Conservation (phyloP, 345 rosid genomes). For the Physaria fendleri region DNA sequence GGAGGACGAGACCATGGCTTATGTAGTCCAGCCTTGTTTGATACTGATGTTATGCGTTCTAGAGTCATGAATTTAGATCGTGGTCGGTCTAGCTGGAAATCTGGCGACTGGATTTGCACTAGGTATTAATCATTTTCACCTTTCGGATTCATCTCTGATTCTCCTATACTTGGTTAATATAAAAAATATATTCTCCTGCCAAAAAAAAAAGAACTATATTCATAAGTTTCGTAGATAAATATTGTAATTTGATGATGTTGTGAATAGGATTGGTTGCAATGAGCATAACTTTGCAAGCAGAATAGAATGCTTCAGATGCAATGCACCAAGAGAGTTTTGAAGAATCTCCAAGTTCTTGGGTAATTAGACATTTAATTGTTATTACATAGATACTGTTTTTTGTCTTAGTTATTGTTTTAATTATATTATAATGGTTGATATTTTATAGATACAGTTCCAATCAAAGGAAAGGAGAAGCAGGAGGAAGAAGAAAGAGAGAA, state of each 20-base stretch:
- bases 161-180: neutral
- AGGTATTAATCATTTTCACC: conserved; percentile 46
- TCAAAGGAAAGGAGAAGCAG: conserved; percentile 22
- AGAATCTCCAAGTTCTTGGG: conserved; percentile 25
- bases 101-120: conserved; percentile 91
- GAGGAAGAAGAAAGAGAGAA: conserved; percentile 1
- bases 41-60: conserved; percentile 41
- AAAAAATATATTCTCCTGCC: no score
- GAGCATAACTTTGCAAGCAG: conserved; percentile 92
- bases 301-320: conserved; percentile 85
- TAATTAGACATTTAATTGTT: neutral
- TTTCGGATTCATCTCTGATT: no score
- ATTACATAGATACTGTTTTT: no score
- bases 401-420: neutral
- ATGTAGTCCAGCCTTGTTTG: conserved; percentile 23
- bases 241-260: neutral
- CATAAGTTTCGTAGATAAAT: no score
- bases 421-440: neutral
- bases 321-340: conserved; percentile 63
- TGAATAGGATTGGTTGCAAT: conserved; percentile 62
- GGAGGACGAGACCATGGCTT: conserved; percentile 30
- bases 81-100: conserved; percentile 76
- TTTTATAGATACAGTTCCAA: conserved; percentile 21
- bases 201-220: no score
- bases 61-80: no score